These are phyloP conservation scores for Phytophthora crassamura DNA, from an alignment of 352 stramenopile genomes.

Conservation along the genomic window DNA sequence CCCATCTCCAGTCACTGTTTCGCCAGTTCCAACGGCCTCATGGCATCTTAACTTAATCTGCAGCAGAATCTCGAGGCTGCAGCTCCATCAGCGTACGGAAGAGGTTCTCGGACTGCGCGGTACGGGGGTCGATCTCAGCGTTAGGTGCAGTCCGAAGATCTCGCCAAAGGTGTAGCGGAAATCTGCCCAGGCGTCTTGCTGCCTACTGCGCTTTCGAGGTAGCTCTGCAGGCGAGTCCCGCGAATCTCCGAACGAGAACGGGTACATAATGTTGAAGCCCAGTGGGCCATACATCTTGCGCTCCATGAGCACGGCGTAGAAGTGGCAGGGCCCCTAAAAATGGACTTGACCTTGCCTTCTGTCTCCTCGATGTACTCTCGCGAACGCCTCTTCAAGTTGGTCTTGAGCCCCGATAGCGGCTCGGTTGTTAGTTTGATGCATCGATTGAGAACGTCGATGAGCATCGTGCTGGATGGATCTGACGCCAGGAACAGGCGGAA, in stretches of 20 bases:
- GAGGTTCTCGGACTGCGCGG: constrained; percentile 95
- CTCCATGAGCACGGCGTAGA: constrained; percentile 98
- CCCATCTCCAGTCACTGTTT: constrained; percentile 92
- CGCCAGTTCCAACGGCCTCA: constrained; percentile 94
- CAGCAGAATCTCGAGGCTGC: constrained; percentile 90
- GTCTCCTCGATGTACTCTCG: constrained; percentile 97
- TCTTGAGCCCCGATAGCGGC: constrained; percentile 94
- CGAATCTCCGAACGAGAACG: constrained; percentile 96
- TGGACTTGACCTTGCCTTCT: constrained; percentile 96
- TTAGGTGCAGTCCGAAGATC: constrained; percentile 99
- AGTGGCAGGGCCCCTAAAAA: constrained; percentile 98
- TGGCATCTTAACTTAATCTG: constrained; percentile 87
- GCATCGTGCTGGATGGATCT: constrained; percentile 93
- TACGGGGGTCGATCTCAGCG: constrained; percentile 98
- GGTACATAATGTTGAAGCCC: constrained; percentile 99
- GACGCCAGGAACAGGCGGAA: constrained; percentile 96
- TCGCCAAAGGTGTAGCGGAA: constrained; percentile 97
- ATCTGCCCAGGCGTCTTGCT: constrained; percentile 98
- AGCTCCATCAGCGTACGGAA: constrained; percentile 97
- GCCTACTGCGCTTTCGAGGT: constrained; percentile 95
- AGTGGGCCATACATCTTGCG: constrained; percentile 97
- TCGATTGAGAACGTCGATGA: constrained; percentile 95
- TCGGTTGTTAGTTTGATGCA: constrained; percentile 98
- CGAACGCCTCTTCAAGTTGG: constrained; percentile 97
- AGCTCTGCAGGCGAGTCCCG: constrained; percentile 95